Evolutionary conservation across 2,329 filamentous ascomycete genomes (phyloP), one percentile per base, ranked within the genome.

Genomic region (Sporothrix curviconia): DNA sequence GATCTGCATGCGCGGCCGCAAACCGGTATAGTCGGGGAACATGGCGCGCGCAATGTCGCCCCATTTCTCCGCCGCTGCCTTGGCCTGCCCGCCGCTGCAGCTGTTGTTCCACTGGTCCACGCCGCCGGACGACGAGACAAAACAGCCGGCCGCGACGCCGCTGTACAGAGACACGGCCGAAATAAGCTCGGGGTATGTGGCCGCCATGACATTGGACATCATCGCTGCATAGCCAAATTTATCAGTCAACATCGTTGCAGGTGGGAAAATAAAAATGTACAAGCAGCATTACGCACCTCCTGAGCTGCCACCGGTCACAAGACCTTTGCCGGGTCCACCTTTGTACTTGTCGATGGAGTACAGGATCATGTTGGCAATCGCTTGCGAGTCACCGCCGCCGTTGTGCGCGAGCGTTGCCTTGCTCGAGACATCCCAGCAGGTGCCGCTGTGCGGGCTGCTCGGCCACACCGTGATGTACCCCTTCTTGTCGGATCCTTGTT

Each of bases 361-460:
- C 34, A 61, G 39, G 55, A 71, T 68, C 70, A 72, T 72, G 62
- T 72, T 71, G 12, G 71, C 68, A 59, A 73, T 71, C 40, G 70
- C 70, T 58, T 72, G 66, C 24, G 65, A 65, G 60, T 73, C 71
- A 22, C 69, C 70, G 1, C 70, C 69, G 51, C 70, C 71, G 3
- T 66, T 58, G 58, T 69, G 67, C 7, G 62, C 64, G 34, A 72
- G 63, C 0, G 76, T 74, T 8, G 57, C 51, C 36, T 70, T 69
- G n/a, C 74, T 78, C 7, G 75, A 76, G 5, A 83, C 80, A 61
- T 84, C 81, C 80, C 80, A 84, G 68, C 80, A 84, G 17, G 67
- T 69, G 11, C 69, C 78, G n/a, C 65, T 66, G 61, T 79, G 74
- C 0, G 78, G 77, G 8, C 74, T 76, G 56, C 69, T 71, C 3